phyloP scores from a whole-genome alignment of 148 eudicot genomes.

The Rhododendron henanense region DNA sequence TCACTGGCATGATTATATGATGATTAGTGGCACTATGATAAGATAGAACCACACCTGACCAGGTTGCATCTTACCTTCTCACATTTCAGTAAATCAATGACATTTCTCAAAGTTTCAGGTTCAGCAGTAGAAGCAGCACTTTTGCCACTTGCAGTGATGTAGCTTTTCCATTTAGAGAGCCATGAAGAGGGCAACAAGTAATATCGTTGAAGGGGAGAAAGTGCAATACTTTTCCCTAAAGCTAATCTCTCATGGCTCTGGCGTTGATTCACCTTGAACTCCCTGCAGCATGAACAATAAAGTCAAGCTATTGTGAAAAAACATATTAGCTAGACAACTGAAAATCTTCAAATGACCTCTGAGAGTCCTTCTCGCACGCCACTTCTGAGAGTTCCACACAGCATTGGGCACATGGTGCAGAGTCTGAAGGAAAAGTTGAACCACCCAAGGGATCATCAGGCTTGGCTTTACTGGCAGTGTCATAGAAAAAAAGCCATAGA shows the following conservation, averaged over 20 bases:
- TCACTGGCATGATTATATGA: background rate
- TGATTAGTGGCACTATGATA: background rate
- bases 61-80: conserved; percentile 44
- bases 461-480: conserved; percentile 64
- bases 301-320: conserved; percentile 19
- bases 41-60: background rate
- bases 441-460: conserved; percentile 78
- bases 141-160: conserved; percentile 64
- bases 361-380: conserved; percentile 58
- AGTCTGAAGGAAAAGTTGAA: conserved; percentile 59
- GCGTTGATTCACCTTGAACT: conserved; percentile 69
- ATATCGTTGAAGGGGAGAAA: conserved; percentile 50
- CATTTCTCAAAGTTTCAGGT: conserved; percentile 54
- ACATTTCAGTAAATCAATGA: conserved; percentile 55
- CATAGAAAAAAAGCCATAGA: conserved; percentile 76
- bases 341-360: conserved; percentile 44
- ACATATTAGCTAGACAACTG: background rate
- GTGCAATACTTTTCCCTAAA: conserved; percentile 48
- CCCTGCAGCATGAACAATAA: conserved; percentile 47
- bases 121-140: conserved; percentile 47
- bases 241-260: conserved; percentile 91
- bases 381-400: conserved; percentile 59
- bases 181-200: conserved; percentile 83
- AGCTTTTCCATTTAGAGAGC: conserved; percentile 85
- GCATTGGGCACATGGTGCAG: conserved; percentile 68